Conservation (phyloP, 2,329 filamentous ascomycete genomes). For the Trichoderma harzianum region DNA sequence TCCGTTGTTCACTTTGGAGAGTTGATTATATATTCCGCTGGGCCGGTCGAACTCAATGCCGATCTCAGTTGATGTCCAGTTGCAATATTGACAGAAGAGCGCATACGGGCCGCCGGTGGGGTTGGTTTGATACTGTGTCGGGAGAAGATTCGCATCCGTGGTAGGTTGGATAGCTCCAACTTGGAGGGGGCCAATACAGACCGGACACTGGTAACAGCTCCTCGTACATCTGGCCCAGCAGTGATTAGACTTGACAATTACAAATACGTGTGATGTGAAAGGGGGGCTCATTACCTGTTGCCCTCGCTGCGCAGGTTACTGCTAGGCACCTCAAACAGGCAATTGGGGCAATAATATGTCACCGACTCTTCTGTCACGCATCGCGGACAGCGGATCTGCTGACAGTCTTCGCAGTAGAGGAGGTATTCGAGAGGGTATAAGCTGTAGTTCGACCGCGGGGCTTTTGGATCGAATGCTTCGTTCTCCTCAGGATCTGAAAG, state of each 20-base stretch:
- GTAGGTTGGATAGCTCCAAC: conserved; percentile 66
- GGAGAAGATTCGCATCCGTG: conserved; percentile 43
- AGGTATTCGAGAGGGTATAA: conserved; percentile 91
- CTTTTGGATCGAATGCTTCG: conserved; percentile 83
- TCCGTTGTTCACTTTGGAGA: conserved; percentile 66
- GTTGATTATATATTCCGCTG: conserved; percentile 78
- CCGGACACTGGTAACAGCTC: conserved; percentile 92
- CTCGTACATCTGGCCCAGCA: conserved; percentile 67
- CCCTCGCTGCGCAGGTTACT: conserved; percentile 90
- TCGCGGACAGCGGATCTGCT: conserved; percentile 88
- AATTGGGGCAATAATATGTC: conserved; percentile 92
- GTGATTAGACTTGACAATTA: neutral
- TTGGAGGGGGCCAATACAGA: conserved; percentile 77
- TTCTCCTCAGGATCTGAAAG: conserved; percentile 52
- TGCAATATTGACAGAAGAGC: conserved; percentile 84
- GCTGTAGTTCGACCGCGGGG: conserved; percentile 82
- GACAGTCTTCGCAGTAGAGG: conserved; percentile 95
- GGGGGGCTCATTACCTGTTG: conserved; percentile 64
- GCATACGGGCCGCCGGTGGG: conserved; percentile 60
- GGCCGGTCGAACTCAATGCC: conserved; percentile 87
- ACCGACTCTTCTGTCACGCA: conserved; percentile 93
- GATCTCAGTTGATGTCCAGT: conserved; percentile 87
- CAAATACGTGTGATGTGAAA: neutral
- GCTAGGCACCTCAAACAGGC: conserved; percentile 92
- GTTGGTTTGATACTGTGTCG: conserved; percentile 36